Base-by-base conservation (phyloP, 2,329 filamentous ascomycete species). In the Aspergillus puulaauensis region DNA sequence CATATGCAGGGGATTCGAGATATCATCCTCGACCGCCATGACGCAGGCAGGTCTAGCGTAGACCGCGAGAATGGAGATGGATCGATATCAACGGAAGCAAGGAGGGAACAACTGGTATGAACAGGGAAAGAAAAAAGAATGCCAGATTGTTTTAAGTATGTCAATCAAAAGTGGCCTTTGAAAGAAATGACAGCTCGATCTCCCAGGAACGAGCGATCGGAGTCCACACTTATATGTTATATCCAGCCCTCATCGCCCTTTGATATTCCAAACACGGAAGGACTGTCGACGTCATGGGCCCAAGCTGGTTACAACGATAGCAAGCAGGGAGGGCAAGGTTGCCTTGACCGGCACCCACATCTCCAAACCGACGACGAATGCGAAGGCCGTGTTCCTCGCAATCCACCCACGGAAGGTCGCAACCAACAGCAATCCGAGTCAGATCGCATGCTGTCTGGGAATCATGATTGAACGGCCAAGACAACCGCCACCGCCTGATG, bases 171-270 rank as follows among this genome's bases (percentile, higher is more conserved):
- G 21, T 51, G 21, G 21, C 9, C 17, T 23, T 39, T 21, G 27
- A 31, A 31, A 40, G 17, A 12, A 40, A n/a, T 23, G 43, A 53
- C 40, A 53, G 51, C 24, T 21, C 31, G 31, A 46, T 53, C 33
- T 19, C 17, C n/a, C 52, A 47, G 52, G 52, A 47, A 47, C 44
- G 33, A 39, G 27, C 27, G 50, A 44, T 14, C 11, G 15, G 11
- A 37, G n/a, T 45, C 54, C 31, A 40, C 40, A 12, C 47, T 56
- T 56, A 56, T 51, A 56, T 12, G 39, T 7, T 17, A 48, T 14
- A 33, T 50, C 17, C 35, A 31, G 27, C 11, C 12, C 33, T 24
- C 21, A 39, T 21, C 27, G 27, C 27, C 27, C 27, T 31, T 31
- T 31, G 12, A 5, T 21, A 39, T 15, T 24, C 21, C 15, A 44